These are phyloP conservation scores for Lipomyces yamadae DNA, from an alignment of 805 yeast species.

Conservation along the genomic window DNA sequence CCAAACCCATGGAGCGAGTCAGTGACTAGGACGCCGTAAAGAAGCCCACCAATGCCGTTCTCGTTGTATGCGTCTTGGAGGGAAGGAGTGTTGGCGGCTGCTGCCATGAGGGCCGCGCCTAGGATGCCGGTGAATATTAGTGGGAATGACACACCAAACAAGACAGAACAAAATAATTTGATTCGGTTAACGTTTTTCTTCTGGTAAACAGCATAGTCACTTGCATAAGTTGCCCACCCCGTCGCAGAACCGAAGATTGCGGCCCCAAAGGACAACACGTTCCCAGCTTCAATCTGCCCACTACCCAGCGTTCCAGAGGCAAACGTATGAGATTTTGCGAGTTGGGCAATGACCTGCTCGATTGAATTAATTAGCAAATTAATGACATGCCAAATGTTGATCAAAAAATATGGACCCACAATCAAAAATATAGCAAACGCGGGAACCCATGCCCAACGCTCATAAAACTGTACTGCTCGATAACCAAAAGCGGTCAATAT, in stretches of 20 bases:
- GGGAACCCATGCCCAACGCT: constrained; percentile 88
- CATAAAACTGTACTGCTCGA: constrained; percentile 76
- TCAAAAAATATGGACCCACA: constrained; percentile 57
- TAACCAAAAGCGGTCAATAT: constrained; percentile 83
- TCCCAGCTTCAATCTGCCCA: constrained; percentile 75
- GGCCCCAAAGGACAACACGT: constrained; percentile 80
- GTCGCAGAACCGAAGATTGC: constrained; percentile 85
- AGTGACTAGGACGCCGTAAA: constrained; percentile 75
- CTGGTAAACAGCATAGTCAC: constrained; percentile 91
- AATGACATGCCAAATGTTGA: constrained; percentile 39
- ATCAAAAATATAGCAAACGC: constrained; percentile 51
- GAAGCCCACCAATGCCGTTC: constrained; percentile 78
- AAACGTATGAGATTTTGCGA: constrained; percentile 70
- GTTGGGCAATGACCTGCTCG: constrained; percentile 53
- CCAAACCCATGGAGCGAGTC: constrained; percentile 88
- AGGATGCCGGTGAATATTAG: constrained; percentile 72
- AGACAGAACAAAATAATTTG: constrained; percentile 67
- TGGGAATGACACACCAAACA: constrained; percentile 69
- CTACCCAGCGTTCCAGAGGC: constrained; percentile 56
- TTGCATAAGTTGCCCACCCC: constrained; percentile 93
- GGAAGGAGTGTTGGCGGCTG: constrained; percentile 53
- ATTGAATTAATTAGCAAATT: constrained; percentile 44
- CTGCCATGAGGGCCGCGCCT: constrained; percentile 87
- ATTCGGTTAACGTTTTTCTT: constrained; percentile 62
- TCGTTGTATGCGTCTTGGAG: constrained; percentile 59